Conservation (phyloP, 2,329 filamentous ascomycete genomes). For the Aspergillus sp. region DNA sequence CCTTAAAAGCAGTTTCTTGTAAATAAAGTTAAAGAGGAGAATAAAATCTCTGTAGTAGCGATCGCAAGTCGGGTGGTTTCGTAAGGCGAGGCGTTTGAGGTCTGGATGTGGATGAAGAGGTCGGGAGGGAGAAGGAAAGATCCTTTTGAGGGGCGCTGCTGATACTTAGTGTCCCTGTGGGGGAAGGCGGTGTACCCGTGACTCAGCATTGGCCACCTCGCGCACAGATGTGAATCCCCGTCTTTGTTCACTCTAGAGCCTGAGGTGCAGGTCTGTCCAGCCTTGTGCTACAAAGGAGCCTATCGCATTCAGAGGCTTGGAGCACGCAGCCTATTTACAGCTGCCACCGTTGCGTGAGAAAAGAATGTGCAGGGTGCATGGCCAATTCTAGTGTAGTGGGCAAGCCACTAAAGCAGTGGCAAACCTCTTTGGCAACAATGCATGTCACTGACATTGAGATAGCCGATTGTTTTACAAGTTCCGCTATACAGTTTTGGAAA, state of each 20-base stretch:
- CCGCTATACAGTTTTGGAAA: background rate
- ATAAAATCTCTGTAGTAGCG: conserved; percentile 31
- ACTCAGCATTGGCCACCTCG: conserved; percentile 8
- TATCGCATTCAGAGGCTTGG: background rate
- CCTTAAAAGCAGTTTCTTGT: conserved; percentile 41
- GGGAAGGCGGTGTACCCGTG: conserved; percentile 34
- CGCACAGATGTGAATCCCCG: background rate
- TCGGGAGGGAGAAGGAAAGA: conserved; percentile 31
- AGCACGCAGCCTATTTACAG: background rate
- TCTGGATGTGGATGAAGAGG: conserved; percentile 24
- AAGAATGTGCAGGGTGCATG: background rate
- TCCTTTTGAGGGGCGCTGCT: conserved; percentile 36
- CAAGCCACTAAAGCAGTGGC: background rate
- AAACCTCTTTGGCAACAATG: background rate
- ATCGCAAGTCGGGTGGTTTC: conserved; percentile 18
- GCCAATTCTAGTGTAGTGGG: background rate
- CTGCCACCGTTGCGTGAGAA: background rate
- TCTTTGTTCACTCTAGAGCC: background rate
- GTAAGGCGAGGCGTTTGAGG: conserved; percentile 15
- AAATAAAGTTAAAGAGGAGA: conserved; percentile 30
- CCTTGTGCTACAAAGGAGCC: background rate
- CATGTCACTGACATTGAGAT: too few relatives aligned
- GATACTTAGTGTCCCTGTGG: conserved; percentile 22
- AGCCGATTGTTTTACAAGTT: background rate
- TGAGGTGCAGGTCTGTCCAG: background rate